phyloP scores from a whole-genome alignment of 768 basidiomycete species.

The Pisolithus orientalis region DNA sequence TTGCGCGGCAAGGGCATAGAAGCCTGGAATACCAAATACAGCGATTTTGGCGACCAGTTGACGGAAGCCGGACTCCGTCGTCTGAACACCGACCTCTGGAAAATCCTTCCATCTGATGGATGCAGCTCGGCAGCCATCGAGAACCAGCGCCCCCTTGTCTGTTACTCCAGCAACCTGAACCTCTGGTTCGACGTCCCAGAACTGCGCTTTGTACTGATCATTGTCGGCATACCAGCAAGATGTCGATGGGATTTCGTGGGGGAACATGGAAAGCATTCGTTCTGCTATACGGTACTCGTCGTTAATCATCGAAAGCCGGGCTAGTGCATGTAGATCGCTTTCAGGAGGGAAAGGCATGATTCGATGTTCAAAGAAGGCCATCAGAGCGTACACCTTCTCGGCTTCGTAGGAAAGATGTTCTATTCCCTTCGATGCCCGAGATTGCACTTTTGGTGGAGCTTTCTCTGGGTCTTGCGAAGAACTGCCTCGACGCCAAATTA shows the following conservation, averaged over 20 bases:
- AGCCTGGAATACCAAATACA: conserved; percentile 4
- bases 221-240: conserved; percentile 15
- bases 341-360: conserved; percentile 12
- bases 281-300: conserved; percentile 17
- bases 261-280: conserved; percentile 17
- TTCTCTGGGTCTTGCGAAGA: conserved; percentile 2
- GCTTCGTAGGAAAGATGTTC: conserved; percentile 8
- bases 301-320: conserved; percentile 17
- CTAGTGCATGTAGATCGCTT: conserved; percentile 11
- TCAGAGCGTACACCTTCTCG: conserved; percentile 14
- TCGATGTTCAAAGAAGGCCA: conserved; percentile 17
- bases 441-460: not conserved
- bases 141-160: conserved; percentile 1
- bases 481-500: conserved; percentile 13
- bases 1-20: conserved; percentile 1
- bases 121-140: conserved; percentile 6
- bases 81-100: conserved; percentile 9
- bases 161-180: conserved; percentile 6
- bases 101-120: conserved; percentile 7
- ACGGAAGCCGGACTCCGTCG: conserved; percentile 4
- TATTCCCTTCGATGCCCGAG: not conserved
- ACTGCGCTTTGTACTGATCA: conserved; percentile 9
- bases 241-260: not conserved
- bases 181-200: conserved; percentile 11
- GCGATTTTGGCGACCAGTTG: conserved; percentile 2